Base-by-base conservation (phyloP, 805 yeast genomes). In the Myxozyma neglecta region DNA sequence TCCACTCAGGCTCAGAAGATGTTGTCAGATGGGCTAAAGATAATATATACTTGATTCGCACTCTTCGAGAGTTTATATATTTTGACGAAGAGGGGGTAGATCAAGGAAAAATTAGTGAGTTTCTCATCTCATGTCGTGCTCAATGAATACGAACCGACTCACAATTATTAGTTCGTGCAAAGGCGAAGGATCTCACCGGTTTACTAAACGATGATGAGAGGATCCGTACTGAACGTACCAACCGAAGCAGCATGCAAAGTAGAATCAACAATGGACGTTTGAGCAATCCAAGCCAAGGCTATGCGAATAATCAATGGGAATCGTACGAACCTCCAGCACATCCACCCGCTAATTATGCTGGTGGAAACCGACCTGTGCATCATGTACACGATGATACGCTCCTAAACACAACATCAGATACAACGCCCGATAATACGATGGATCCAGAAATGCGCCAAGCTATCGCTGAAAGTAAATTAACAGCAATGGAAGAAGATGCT, bases 21-120 rank as follows among this genome's bases (percentile, higher is more conserved):
- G 94, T 93, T 70, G 96, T 92, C 6, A 77, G 85, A 43, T 93
- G 98, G 98, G 85, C 92, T 62, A 87, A 85, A 72, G 96, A 90
- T 71, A 92, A 93, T 72, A 74, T 92, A 42, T 92, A 90, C 75
- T 82, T 92, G 54, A 84, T 93, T 73, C 91, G 92, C 76, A 91
- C 97, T 0, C 79, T 93, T 69, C 83, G 97, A 57, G 98, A 93
- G 73, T 93, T 93, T 75, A 89, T 86, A 68, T 89, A 85, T 71
- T 79, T 81, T 47, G 97, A 93, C 73, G 93, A 89, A 53, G 71
- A 79, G 20, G 91, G 89, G 49, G 77, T 80, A 36, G 98, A 93
- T 74, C 94, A 90, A 70, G 97, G 98, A 29, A 88, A 88, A 6
- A 84, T 90, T 56, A 88, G 67, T 64, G 45, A 16, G 68, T 40